Evolutionary conservation across 257 asterid genomes (phyloP), one percentile per base, ranked within the genome.

Genomic region (Capsicum chinense): DNA sequence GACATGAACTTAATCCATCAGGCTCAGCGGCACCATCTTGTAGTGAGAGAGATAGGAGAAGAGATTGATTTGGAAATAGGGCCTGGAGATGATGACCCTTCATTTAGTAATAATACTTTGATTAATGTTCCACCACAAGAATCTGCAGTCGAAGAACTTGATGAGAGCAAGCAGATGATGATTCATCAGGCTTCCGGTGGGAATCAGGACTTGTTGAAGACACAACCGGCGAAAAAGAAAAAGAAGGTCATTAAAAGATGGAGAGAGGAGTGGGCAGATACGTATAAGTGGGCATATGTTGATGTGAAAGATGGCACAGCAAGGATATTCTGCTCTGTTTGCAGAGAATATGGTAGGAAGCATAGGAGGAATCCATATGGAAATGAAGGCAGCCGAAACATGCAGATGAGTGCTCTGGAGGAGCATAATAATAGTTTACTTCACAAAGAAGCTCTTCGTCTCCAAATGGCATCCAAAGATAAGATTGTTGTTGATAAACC

Each of bases 241-340:
- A 97, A 97, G 89, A 97, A 97, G 90, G 99, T 97, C 14, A 97
- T 97, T 59, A 97, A 97, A 89, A 89, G 99, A 88, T 97, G 99
- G 99, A 92, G 99, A 87, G 99, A 97, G 88, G 99, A 97, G 88
- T 97, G 99, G 99, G 99, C 99, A 67, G 99, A 97, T 88, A 97
- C 99, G 4, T 97, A 97, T 89, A 97, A 97, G 88, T 97, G 99
- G 99, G 99, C 99, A 37, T 97, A 93, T 80, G 98, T 95, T 87
- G 97, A 97, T 88, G 88, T 95, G 79, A 94, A 92, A 88, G 99
- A 97, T 83, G 98, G 97, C 80, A 92, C 98, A 13, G 97, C 99
- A 11, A 93, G 99, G 87, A 97, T 97, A 87, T 95, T 97, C 91
- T 97, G 99, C 89, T 93, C 99, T 3, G 97, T 97, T 64, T 97